phyloP scores from a whole-genome alignment of 306 rosid species.

The Hylodesmum podocarpum region DNA sequence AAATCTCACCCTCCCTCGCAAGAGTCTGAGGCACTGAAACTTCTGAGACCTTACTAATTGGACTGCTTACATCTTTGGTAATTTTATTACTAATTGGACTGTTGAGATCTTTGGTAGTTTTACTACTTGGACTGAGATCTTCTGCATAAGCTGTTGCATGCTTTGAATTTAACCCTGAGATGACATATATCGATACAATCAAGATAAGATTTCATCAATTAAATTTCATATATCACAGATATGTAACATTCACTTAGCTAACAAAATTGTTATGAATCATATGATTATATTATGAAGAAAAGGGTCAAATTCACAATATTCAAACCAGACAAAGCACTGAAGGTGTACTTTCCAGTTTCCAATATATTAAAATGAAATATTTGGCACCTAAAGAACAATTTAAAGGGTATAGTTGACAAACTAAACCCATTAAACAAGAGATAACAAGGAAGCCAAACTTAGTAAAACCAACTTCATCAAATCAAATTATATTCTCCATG shows the following conservation, averaged over 20 bases:
- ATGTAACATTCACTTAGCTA: background rate
- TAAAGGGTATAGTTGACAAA: background rate
- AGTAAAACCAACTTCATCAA: background rate
- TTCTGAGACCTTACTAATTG: constrained; percentile 35
- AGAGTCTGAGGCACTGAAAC: constrained; percentile 28
- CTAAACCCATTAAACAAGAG: background rate
- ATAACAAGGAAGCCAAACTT: background rate
- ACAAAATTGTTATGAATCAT: background rate
- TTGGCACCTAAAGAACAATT: background rate
- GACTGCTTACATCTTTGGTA: constrained; percentile 26
- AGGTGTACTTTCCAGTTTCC: background rate
- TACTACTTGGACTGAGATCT: constrained; percentile 13
- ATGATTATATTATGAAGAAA: background rate
- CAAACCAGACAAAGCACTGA: background rate
- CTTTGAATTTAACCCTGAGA: constrained; percentile 52
- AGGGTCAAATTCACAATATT: background rate
- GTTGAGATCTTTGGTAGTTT: constrained; percentile 24
- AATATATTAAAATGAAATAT: background rate
- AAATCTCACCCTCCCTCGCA: constrained; percentile 49
- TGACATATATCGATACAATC: background rate
- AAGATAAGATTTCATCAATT: background rate
- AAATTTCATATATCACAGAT: background rate
- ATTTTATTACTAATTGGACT: background rate
- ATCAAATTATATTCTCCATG: background rate
- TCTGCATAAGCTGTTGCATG: constrained; percentile 26